Evolutionary conservation across 2,329 filamentous ascomycete genomes (phyloP), one percentile per base, ranked within the genome.

Genomic region (Sordariomycetes sp.): DNA sequence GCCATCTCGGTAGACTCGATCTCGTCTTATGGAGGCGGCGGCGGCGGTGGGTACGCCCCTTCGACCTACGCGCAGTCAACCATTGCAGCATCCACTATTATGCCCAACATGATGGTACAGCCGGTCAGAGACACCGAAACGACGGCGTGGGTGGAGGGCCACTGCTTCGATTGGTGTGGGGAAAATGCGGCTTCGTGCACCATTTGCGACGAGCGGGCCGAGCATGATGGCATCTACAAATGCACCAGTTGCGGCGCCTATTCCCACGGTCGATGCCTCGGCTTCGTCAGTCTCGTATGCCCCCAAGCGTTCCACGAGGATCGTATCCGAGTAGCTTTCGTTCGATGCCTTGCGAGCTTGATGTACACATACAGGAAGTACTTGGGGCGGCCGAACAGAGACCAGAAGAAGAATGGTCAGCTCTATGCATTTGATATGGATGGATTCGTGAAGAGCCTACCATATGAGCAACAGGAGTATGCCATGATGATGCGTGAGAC

Each of bases 1-100:
- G 77, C 78, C 53, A 76, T 82, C 58, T 82, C 80, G 8, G 72
- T 82, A 32, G 79, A 82, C 60, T 85, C 84, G 28, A 77, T 84
- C 60, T 90, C 87, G 15, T 90, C 87, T 2, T 88, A 87, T 35
- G 76, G n/a, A n/a, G n/a, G 76, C 58, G 73, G 73, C 53, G 82
- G 85, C 10, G 76, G 76, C 58, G 73, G 73, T 53, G 82, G 84
- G 10, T 94, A 94, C 67, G 87, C 89, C 5, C 89, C 89, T 2
- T 92, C 89, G 2, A 84, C 89, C 2, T 94, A 94, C 65, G 89
- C 89, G 0, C 86, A 89, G 64, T 92, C 88, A n/a, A 94, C 89
- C 0, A 73, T 94, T 52, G 89, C 89, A 1, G 89, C 89, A 8
- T 91, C 87, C 7, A 94, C 89, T 1, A 84, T 94, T 63, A 91